phyloP scores from a whole-genome alignment of 139 green algal species.

The Microglena sp. region DNA sequence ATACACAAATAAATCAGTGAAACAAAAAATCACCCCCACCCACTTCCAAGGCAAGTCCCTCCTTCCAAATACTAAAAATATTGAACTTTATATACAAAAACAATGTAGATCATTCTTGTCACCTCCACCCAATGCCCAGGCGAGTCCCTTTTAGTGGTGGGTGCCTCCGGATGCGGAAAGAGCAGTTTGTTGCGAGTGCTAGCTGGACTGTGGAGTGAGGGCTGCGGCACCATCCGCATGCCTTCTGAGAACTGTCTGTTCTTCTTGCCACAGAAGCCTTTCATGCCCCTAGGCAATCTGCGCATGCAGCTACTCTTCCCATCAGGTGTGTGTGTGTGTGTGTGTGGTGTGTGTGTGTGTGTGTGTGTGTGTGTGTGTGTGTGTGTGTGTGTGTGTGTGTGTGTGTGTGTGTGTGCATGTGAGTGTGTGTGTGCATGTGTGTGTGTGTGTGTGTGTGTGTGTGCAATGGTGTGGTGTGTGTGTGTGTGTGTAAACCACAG shows the following conservation, averaged over 20 bases:
- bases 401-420: neutral
- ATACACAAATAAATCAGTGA: too few species aligned
- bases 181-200: constrained; percentile 73
- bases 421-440: neutral
- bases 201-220: constrained; percentile 79
- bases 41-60: too few species aligned
- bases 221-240: constrained; percentile 43
- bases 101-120: neutral
- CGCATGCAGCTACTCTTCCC: too few species aligned
- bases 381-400: neutral
- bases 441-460: too few species aligned
- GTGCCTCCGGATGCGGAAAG: constrained; percentile 81
- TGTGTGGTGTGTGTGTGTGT: too few species aligned
- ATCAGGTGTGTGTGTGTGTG: too few species aligned
- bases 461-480: too few species aligned
- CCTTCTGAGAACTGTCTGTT: constrained; percentile 2
- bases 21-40: too few species aligned
- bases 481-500: too few species aligned
- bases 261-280: neutral
- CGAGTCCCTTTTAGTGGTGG: constrained; percentile 74
- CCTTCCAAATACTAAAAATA: neutral
- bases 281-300: too few species aligned
- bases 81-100: neutral
- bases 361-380: neutral
- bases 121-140: constrained; percentile 16